Conservation (phyloP, 495 filamentous ascomycete species). For the Neurospora sp. region DNA sequence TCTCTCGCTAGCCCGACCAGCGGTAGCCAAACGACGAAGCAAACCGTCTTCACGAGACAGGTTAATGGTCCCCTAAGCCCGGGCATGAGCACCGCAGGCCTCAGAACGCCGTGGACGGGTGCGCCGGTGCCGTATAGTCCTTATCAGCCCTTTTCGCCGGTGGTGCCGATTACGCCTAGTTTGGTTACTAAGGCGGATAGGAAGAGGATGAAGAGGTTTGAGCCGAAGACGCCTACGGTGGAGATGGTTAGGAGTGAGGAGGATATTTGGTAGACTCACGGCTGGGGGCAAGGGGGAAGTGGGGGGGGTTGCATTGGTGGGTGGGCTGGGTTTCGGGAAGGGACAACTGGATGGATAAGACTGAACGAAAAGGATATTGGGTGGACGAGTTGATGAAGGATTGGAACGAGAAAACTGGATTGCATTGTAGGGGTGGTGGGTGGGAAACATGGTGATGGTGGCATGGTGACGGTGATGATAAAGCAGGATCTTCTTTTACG, state of each 20-base stretch:
- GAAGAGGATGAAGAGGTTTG: constrained; percentile 52
- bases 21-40: constrained; percentile 49
- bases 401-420: too few species aligned
- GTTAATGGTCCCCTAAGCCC: constrained; percentile 32
- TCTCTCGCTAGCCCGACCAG: constrained; percentile 23
- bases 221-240: constrained; percentile 43
- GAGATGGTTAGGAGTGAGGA: constrained; percentile 42
- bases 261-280: constrained; percentile 40
- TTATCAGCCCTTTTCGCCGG: constrained; percentile 84
- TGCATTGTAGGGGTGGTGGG: too few species aligned
- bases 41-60: constrained; percentile 64
- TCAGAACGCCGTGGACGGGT: constrained; percentile 57
- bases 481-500: background rate
- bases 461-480: background rate
- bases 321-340: too few species aligned
- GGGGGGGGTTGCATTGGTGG: too few species aligned
- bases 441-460: too few species aligned
- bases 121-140: constrained; percentile 74
- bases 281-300: background rate
- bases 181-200: constrained; percentile 64
- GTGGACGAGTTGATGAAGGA: too few species aligned
- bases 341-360: too few species aligned
- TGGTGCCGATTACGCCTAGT: constrained; percentile 79
- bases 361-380: too few species aligned
- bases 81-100: constrained; percentile 20